These are phyloP conservation scores for Candida coquimbonensis DNA, from an alignment of 805 yeast genomes.

Conservation along the genomic window DNA sequence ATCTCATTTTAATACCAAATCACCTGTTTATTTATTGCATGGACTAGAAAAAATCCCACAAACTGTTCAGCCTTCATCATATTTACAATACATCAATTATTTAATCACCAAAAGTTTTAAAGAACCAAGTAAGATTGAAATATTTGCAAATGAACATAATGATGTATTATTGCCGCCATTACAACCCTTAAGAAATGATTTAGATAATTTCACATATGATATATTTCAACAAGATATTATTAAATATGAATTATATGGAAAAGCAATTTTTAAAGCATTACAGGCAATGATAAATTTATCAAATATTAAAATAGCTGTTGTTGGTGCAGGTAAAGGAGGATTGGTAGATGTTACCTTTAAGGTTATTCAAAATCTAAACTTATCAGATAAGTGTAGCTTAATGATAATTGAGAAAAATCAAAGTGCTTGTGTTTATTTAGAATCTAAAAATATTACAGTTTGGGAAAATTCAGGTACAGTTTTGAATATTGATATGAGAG, in stretches of 20 bases:
- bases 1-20: constrained; percentile 35
- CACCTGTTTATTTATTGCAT: constrained; percentile 42
- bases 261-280: constrained; percentile 21
- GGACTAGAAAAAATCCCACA: constrained; percentile 40
- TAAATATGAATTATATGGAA: constrained; percentile 59
- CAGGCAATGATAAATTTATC: constrained; percentile 13
- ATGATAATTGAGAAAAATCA: constrained; percentile 70
- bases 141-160: constrained; percentile 23
- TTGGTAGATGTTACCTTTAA: constrained; percentile 48
- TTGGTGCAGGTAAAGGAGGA: constrained; percentile 90
- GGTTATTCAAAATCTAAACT: constrained; percentile 30
- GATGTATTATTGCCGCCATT: constrained; percentile 45
- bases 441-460: constrained; percentile 36
- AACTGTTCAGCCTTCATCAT: constrained; percentile 28
- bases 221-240: constrained; percentile 63
- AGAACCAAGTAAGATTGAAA: constrained; percentile 24
- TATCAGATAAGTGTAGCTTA: constrained; percentile 25
- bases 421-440: constrained; percentile 46
- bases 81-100: constrained; percentile 37
- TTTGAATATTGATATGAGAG: constrained; percentile 52
- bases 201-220: constrained; percentile 55
- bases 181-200: constrained; percentile 57
- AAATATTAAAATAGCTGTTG: constrained; percentile 43
- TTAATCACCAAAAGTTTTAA: constrained; percentile 28
- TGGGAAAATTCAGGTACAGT: constrained; percentile 53